A percentile compares a stretch with the other conserved stretches of the same genome.
Conservation (phyloP, 2,329 filamentous ascomycete genomes). For the Didymella pinodella region DNA sequence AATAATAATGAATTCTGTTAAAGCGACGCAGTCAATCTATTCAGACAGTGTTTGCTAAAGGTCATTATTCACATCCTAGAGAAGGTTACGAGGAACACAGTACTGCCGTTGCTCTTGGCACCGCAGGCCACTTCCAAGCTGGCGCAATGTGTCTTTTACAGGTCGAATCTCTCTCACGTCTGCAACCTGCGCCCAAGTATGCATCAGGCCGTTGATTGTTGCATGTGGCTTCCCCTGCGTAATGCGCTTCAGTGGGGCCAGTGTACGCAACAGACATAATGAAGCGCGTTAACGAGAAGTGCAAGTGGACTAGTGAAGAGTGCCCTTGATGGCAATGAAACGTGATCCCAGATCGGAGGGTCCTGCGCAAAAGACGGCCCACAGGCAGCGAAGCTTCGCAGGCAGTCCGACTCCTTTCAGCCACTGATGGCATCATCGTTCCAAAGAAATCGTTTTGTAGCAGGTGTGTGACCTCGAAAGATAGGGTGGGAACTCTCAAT, state of each 20-base stretch:
- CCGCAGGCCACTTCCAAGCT: background rate
- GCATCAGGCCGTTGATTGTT: background rate
- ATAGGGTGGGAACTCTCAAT: background rate
- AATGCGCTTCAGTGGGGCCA: background rate
- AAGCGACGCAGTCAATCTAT: too few species aligned
- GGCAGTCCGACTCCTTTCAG: background rate
- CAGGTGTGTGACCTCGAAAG: background rate
- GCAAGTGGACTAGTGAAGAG: background rate
- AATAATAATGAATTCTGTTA: too few species aligned
- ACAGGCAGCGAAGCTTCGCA: background rate
- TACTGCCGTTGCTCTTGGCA: background rate
- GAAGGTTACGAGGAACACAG: background rate
- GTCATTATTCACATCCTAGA: background rate
- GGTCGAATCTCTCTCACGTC: background rate
- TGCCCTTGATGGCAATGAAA: background rate
- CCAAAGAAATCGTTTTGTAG: background rate
- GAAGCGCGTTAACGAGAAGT: background rate
- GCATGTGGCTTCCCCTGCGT: slow-evolving; percentile 2
- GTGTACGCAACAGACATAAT: background rate
- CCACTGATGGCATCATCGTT: background rate
- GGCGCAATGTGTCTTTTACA: slow-evolving; percentile 1
- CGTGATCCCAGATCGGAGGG: background rate
- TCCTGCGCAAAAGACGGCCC: background rate
- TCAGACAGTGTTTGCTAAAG: too few species aligned
- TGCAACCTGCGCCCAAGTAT: background rate